These are phyloP conservation scores for Pestalotiopsis sp. DNA, from an alignment of 2,329 filamentous ascomycete species.

Conservation along the genomic window DNA sequence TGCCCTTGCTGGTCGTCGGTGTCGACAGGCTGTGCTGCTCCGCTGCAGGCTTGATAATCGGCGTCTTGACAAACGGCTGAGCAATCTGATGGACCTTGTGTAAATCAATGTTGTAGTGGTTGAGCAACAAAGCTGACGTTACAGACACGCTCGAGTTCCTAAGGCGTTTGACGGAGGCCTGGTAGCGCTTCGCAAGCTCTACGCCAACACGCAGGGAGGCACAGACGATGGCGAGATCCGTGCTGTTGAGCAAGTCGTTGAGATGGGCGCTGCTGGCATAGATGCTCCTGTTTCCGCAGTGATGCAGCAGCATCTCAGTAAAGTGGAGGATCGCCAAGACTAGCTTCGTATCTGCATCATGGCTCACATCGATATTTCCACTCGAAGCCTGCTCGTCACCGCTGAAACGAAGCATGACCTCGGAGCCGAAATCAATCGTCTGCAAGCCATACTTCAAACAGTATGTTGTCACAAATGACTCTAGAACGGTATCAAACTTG, in stretches of 20 bases:
- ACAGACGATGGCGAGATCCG: conserved; percentile 77
- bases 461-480: conserved; percentile 80
- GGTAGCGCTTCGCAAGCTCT: conserved; percentile 88
- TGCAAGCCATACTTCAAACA: conserved; percentile 81
- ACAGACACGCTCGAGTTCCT: conserved; percentile 67
- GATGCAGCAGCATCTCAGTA: conserved; percentile 84
- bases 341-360: conserved; percentile 78
- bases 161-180: conserved; percentile 81
- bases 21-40: conserved; percentile 55
- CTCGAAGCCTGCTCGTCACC: conserved; percentile 56
- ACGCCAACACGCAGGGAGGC: conserved; percentile 79
- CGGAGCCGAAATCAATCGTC: conserved; percentile 70
- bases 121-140: conserved; percentile 74
- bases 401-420: conserved; percentile 58
- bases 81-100: conserved; percentile 86
- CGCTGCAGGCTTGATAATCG: conserved; percentile 51
- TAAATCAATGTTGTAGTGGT: conserved; percentile 80
- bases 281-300: conserved; percentile 94
- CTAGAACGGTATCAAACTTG: conserved; percentile 87
- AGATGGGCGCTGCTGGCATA: conserved; percentile 92
- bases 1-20: conserved; percentile 67
- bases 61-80: conserved; percentile 77
- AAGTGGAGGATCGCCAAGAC: conserved; percentile 82
- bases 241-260: conserved; percentile 87
- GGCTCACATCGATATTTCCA: conserved; percentile 46